A percentile compares a stretch with the other conserved stretches of the same genome.
Evolutionary conservation across 148 eudicot species (phyloP).

Genomic region (Dianthus caryophyllus): DNA sequence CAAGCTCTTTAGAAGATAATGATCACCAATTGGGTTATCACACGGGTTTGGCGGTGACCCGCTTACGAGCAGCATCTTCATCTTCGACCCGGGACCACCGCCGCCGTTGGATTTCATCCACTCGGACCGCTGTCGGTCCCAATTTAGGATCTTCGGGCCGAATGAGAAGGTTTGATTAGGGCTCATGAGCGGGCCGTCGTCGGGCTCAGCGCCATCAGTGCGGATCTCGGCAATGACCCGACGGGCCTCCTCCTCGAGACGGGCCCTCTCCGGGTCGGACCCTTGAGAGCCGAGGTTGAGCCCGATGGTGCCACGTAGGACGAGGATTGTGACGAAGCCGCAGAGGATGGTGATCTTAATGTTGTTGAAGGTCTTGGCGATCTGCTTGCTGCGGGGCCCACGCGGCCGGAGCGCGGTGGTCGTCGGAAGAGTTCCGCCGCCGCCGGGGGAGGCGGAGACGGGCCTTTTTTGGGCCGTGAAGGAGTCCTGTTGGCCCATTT

Average conservation of each 20-base stretch:
- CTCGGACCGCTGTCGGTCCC: constrained; percentile 47
- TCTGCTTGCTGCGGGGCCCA: constrained; percentile 32
- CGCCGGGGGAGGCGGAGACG: constrained; percentile 4
- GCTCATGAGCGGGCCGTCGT: constrained; percentile 24
- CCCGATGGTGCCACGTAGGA: constrained; percentile 61
- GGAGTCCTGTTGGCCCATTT: constrained; percentile 35
- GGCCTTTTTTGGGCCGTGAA: constrained; percentile 41
- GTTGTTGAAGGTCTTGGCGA: constrained; percentile 44
- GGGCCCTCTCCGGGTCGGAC: constrained; percentile 19
- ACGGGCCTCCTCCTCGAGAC: constrained; percentile 39
- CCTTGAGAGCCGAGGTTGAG: constrained; percentile 31
- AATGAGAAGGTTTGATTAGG: constrained; percentile 43
- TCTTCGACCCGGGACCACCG: constrained; percentile 42
- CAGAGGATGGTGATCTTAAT: constrained; percentile 46
- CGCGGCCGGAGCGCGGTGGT: constrained; percentile 29
- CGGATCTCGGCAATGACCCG: constrained; percentile 50
- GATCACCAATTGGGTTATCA: constrained; percentile 83
- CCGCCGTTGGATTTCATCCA: constrained; percentile 41
- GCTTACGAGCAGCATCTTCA: constrained; percentile 55
- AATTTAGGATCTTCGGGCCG: constrained; percentile 54
- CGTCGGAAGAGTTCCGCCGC: constrained; percentile 11
- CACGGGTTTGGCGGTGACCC: constrained; percentile 78
- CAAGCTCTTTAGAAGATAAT: constrained; percentile 58
- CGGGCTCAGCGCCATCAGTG: constrained; percentile 33
- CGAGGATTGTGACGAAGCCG: constrained; percentile 48